Evolutionary conservation across 1,284 basidiomycete species (phyloP).

Genomic region (Apiotrichum brassicae): DNA sequence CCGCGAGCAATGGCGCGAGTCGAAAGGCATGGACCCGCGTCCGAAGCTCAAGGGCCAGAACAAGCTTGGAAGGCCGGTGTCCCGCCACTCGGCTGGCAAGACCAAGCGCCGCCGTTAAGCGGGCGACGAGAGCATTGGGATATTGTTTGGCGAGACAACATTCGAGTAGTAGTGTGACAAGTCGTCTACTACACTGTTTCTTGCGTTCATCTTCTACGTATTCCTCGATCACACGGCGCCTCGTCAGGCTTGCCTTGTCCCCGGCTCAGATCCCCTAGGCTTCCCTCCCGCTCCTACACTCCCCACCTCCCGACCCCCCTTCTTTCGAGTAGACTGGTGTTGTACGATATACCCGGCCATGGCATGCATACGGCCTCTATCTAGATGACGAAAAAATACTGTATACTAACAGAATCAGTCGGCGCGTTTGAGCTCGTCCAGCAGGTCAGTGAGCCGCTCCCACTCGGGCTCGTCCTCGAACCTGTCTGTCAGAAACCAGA

Average conservation of each 20-base stretch:
- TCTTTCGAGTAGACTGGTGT: slow-evolving; percentile 4
- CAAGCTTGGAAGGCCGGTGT: slow-evolving; percentile 27
- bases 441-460: slow-evolving; percentile 56
- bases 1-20: slow-evolving; percentile 44
- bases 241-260: too few relatives aligned
- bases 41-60: slow-evolving; percentile 37
- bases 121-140: background rate
- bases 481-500: slow-evolving; percentile 25
- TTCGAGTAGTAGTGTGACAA: too few relatives aligned
- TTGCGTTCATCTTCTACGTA: too few relatives aligned
- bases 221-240: too few relatives aligned
- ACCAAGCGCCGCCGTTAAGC: slow-evolving; percentile 24
- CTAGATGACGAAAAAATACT: background rate
- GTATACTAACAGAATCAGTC: slow-evolving; percentile 4
- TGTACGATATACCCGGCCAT: slow-evolving; percentile 13
- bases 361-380: slow-evolving; percentile 10
- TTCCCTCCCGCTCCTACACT: background rate
- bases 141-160: too few relatives aligned
- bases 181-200: too few relatives aligned
- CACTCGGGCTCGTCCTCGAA: slow-evolving; percentile 87
- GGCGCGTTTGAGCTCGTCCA: slow-evolving; percentile 47
- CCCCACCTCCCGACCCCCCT: background rate
- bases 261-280: background rate
- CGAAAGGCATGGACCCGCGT: slow-evolving; percentile 42
- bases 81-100: slow-evolving; percentile 35